phyloP scores from a whole-genome alignment of 2,329 filamentous ascomycete genomes.

The Alternaria sp. region DNA sequence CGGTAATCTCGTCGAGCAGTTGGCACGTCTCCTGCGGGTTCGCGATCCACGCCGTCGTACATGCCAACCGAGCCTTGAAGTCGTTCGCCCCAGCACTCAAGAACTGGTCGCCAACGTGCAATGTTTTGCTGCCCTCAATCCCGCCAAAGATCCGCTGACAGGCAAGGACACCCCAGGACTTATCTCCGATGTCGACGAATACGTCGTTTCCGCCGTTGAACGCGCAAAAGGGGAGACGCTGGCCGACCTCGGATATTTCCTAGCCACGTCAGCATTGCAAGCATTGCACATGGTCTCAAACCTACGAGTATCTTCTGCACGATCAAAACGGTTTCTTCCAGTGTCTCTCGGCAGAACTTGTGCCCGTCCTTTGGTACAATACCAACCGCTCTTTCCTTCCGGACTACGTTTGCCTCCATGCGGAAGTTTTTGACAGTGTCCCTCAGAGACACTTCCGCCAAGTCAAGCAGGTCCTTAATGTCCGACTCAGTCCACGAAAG shows the following conservation, averaged over 20 bases:
- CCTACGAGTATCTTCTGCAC: constrained; percentile 81
- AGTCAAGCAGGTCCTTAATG: constrained; percentile 81
- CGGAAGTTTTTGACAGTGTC: constrained; percentile 82
- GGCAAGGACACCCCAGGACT: constrained; percentile 91
- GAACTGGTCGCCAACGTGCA: constrained; percentile 97
- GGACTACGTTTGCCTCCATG: constrained; percentile 78
- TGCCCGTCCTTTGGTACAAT: constrained; percentile 63
- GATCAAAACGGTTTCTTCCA: constrained; percentile 95
- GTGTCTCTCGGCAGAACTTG: constrained; percentile 81
- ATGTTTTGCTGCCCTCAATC: constrained; percentile 76
- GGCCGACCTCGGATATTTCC: constrained; percentile 76
- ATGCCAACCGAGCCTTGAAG: constrained; percentile 91
- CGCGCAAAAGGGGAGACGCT: constrained; percentile 84
- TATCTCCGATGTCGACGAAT: constrained; percentile 98
- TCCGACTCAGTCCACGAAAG: constrained; percentile 75
- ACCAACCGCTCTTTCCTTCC: constrained; percentile 76
- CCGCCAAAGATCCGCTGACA: constrained; percentile 89
- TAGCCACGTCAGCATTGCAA: constrained; percentile 23
- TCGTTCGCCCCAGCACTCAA: constrained; percentile 89
- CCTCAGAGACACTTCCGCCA: constrained; percentile 81
- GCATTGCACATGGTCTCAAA: not conserved
- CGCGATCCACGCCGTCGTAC: constrained; percentile 96
- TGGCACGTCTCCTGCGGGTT: constrained; percentile 89
- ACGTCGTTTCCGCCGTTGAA: constrained; percentile 98
- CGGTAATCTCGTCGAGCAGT: constrained; percentile 79